These are phyloP conservation scores for barrel medic (Medicago truncatula) DNA, from an alignment of 306 rosid species.

Conservation along the genomic window DNA sequence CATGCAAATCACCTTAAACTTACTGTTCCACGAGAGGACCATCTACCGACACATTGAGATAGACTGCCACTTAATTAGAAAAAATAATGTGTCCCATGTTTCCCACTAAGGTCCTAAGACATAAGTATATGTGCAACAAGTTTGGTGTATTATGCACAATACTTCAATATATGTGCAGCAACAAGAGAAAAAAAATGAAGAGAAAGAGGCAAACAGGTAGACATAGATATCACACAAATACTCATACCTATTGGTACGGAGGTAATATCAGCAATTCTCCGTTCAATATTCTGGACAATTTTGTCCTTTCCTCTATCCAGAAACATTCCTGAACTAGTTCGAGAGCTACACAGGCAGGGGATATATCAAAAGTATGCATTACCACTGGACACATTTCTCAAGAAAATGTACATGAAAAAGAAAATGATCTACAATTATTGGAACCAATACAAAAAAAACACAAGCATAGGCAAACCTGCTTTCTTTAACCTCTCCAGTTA, in stretches of 20 bases:
- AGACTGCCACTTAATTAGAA: background rate
- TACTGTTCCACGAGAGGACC: background rate
- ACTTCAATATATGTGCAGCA: background rate
- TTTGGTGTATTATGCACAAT: background rate
- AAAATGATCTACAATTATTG: constrained; percentile 17
- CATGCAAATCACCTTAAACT: background rate
- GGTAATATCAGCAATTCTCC: constrained; percentile 83
- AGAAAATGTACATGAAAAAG: background rate
- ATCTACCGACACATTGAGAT: background rate
- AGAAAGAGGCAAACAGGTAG: constrained; percentile 13
- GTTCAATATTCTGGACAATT: constrained; percentile 66
- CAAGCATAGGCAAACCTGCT: constrained; percentile 66
- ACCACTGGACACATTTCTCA: constrained; percentile 20
- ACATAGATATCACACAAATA: constrained; percentile 14
- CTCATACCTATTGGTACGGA: constrained; percentile 86
- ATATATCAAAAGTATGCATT: constrained; percentile 25
- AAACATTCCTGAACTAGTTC: constrained; percentile 92
- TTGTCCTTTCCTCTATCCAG: constrained; percentile 81
- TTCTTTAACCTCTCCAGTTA: constrained; percentile 65
- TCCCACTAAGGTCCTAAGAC: background rate
- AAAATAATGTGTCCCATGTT: background rate
- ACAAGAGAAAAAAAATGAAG: background rate
- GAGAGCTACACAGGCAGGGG: constrained; percentile 62
- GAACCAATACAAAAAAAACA: constrained; percentile 4
- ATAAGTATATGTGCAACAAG: background rate